Conservation (phyloP, 2,329 filamentous ascomycete genomes). For the Aspergillus bombycis region DNA sequence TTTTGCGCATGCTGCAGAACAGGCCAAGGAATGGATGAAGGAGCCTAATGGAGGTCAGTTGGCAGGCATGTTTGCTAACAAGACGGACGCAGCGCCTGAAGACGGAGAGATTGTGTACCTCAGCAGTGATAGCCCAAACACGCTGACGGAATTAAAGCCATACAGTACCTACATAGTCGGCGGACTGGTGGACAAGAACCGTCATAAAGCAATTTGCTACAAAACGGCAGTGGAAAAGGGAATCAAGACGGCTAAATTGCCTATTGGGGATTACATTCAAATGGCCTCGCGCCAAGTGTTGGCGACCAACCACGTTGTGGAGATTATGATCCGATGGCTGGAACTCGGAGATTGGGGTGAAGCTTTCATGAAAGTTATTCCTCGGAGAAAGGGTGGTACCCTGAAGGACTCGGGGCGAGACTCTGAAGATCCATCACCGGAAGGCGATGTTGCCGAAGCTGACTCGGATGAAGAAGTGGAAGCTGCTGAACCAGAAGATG, state of each 20-base stretch:
- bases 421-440: slow-evolving; percentile 18
- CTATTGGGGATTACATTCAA: slow-evolving; percentile 92
- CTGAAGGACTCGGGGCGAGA: slow-evolving; percentile 50
- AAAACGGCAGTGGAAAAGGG: slow-evolving; percentile 73
- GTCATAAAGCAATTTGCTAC: slow-evolving; percentile 94
- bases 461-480: slow-evolving; percentile 16
- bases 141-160: slow-evolving; percentile 78
- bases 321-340: slow-evolving; percentile 94
- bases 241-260: slow-evolving; percentile 85
- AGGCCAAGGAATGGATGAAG: slow-evolving; percentile 70
- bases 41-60: slow-evolving; percentile 59
- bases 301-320: slow-evolving; percentile 92
- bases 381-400: slow-evolving; percentile 81
- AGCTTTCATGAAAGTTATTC: slow-evolving; percentile 86
- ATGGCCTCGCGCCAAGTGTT: slow-evolving; percentile 86
- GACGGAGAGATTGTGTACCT: slow-evolving; percentile 78
- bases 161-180: slow-evolving; percentile 92
- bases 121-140: slow-evolving; percentile 86
- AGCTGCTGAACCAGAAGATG: neutral
- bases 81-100: slow-evolving; percentile 34
- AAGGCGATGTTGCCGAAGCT: slow-evolving; percentile 32
- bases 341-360: slow-evolving; percentile 88
- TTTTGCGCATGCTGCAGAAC: slow-evolving; percentile 69
- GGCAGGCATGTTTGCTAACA: slow-evolving; percentile 60
- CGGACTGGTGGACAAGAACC: slow-evolving; percentile 92